Percentiles rank a stretch among this genome's conserved stretches.
Conservation (phyloP, 2,329 filamentous ascomycete species). For the Hymenoscyphus occultus region DNA sequence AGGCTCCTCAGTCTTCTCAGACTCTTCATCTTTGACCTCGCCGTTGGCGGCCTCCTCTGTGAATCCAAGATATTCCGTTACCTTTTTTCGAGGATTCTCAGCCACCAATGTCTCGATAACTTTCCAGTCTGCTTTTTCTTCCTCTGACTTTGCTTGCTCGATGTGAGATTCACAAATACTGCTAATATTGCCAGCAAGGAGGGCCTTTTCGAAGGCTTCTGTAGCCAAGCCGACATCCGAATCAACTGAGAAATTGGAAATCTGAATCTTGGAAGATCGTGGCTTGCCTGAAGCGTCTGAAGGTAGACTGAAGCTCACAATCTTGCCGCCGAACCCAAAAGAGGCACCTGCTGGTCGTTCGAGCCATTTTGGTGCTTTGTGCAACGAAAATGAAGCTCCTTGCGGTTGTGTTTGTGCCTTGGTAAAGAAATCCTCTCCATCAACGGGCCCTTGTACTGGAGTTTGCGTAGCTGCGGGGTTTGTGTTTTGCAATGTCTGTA, state of each 20-base stretch:
- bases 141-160: constrained; percentile 71
- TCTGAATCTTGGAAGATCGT: constrained; percentile 71
- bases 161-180: constrained; percentile 79
- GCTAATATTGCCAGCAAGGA: constrained; percentile 73
- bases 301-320: constrained; percentile 69
- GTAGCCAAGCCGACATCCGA: constrained; percentile 79
- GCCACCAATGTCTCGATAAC: constrained; percentile 87
- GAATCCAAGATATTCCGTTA: constrained; percentile 90
- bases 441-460: constrained; percentile 65
- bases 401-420: constrained; percentile 91
- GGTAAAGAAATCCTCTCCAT: constrained; percentile 95
- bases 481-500: constrained; percentile 93
- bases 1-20: constrained; percentile 42
- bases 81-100: constrained; percentile 78
- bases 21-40: constrained; percentile 40
- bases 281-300: constrained; percentile 60
- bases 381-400: constrained; percentile 81
- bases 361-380: constrained; percentile 85
- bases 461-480: constrained; percentile 71
- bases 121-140: constrained; percentile 94
- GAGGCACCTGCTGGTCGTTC: constrained; percentile 80
- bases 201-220: constrained; percentile 79
- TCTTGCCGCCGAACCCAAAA: constrained; percentile 93
- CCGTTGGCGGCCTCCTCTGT: constrained; percentile 53
- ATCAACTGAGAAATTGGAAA: constrained; percentile 87